Conservation (phyloP, 148 eudicot species). For the Spergularia bocconei region DNA sequence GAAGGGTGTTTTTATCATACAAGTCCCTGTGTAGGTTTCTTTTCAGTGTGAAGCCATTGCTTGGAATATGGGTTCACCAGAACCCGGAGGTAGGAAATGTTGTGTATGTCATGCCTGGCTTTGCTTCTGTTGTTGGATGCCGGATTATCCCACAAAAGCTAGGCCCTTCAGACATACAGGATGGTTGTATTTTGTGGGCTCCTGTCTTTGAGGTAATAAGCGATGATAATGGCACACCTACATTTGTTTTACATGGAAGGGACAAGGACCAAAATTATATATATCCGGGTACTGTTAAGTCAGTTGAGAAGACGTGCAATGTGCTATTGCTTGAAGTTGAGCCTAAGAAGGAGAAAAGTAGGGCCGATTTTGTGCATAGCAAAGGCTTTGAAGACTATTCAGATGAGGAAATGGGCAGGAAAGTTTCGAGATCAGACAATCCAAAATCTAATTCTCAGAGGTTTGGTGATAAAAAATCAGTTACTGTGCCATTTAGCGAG, state of each 20-base stretch:
- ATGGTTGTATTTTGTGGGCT: conserved; percentile 76
- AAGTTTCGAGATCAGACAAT: conserved; percentile 36
- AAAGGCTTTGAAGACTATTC: conserved; percentile 35
- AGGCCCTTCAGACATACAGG: conserved; percentile 66
- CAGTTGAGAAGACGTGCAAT: conserved; percentile 64
- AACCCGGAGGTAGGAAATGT: conserved; percentile 89
- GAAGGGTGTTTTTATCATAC: conserved; percentile 59
- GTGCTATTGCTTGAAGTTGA: conserved; percentile 78
- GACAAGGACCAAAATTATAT: conserved; percentile 54
- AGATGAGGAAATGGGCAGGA: conserved; percentile 39
- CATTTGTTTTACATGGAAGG: conserved; percentile 67
- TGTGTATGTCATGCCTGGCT: conserved; percentile 85
- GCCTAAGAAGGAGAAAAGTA: conserved; percentile 43
- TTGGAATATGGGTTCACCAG: conserved; percentile 89
- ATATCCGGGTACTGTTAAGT: conserved; percentile 68
- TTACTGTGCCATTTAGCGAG: conserved; percentile 51
- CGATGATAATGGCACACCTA: conserved; percentile 52
- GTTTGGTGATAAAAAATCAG: conserved; percentile 34
- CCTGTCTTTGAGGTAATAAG: conserved; percentile 78
- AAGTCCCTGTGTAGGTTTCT: conserved; percentile 72
- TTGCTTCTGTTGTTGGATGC: conserved; percentile 72
- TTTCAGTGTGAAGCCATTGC: conserved; percentile 45
- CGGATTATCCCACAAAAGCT: conserved; percentile 82
- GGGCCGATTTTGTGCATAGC: conserved; percentile 34
- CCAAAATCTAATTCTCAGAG: conserved; percentile 52